Evolutionary conservation across 176 grass and related monocot species (phyloP).

Genomic region (Ananas comosus): DNA sequence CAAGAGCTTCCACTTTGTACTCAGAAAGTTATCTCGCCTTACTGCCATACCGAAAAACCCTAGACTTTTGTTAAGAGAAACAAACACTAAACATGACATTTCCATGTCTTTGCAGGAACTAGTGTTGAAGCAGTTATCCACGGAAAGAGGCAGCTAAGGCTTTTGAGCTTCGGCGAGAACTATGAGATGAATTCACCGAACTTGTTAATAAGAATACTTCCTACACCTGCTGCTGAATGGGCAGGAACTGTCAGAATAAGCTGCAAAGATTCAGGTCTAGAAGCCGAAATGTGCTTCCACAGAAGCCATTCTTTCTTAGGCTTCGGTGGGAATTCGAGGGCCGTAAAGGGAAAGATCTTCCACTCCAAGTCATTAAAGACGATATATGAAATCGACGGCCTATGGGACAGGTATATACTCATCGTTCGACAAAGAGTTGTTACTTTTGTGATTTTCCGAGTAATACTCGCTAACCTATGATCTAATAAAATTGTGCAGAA

Average conservation of each 20-base stretch:
- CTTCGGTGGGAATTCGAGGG: constrained; percentile 49
- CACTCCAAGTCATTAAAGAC: constrained; percentile 11
- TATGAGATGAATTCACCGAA: constrained; percentile 75
- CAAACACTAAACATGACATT: neutral
- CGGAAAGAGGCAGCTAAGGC: constrained; percentile 45
- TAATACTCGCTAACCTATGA: neutral
- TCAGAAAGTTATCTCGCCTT: no score
- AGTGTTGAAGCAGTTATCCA: constrained; percentile 56
- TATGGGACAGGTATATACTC: constrained; percentile 47
- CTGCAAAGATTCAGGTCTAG: constrained; percentile 53
- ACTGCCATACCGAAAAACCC: no score
- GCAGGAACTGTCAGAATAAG: constrained; percentile 40
- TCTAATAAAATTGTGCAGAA: constrained; percentile 17
- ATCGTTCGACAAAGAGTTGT: neutral
- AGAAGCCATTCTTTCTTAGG: constrained; percentile 47
- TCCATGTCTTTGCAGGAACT: constrained; percentile 26
- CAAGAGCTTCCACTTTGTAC: no score
- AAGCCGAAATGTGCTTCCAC: constrained; percentile 50
- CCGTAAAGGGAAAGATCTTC: constrained; percentile 46
- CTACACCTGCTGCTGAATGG: constrained; percentile 50
- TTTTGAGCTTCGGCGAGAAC: constrained; percentile 33
- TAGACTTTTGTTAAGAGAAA: no score
- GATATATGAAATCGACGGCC: constrained; percentile 56
- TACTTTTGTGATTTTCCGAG: neutral
- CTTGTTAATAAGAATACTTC: constrained; percentile 59